Evolutionary conservation across 495 filamentous ascomycete genomes (phyloP), one percentile per base, ranked within the genome.

Genomic region (Astrocystis sublimbata): DNA sequence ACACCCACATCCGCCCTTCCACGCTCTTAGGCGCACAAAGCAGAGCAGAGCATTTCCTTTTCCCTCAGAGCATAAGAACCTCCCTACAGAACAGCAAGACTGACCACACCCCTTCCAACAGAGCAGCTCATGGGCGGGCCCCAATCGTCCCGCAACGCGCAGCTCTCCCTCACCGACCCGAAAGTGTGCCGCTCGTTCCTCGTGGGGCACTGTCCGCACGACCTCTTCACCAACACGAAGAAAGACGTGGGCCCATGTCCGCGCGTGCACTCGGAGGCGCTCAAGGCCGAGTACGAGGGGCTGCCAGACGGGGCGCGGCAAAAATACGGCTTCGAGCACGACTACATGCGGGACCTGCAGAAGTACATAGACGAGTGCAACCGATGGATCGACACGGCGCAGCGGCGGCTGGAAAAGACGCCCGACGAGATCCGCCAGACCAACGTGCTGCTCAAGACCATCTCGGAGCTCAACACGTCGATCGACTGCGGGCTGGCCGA

Each of bases 151-250:
- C 87, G 88, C 76, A 82, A 87, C 50, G 79, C 90, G 9, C 88
- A 94, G 75, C 84, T 97, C 70, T 86, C 89, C 46, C 88, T 98
- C 65, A 94, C 90, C 47, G 96, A 99, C 76, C 81, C 89, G 35
- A 97, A 96, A 78, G 90, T 96, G 65, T 99, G 94, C 80, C 91
- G 92, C 55, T 96, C 92, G 59, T 97, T 92, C 77, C 84, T 99
- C 53, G 92, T 86, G 63, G 94, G 94, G 65, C 96, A 90, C 41
- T 99, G 94, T 73, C 94, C 94, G 5, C 93, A 97, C 80, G 94
- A 99, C 78, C 92, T 98, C 71, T 99, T 99, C 85, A 98, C 93
- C 63, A 99, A 99, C 79, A 99, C 94, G 41, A 98, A 97, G 78
- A 92, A 97, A 84, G 94, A 99, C 73, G 84, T 97, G 31, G 94